phyloP scores from a whole-genome alignment of 345 rosid genomes.

The Dovyalis caffra region DNA sequence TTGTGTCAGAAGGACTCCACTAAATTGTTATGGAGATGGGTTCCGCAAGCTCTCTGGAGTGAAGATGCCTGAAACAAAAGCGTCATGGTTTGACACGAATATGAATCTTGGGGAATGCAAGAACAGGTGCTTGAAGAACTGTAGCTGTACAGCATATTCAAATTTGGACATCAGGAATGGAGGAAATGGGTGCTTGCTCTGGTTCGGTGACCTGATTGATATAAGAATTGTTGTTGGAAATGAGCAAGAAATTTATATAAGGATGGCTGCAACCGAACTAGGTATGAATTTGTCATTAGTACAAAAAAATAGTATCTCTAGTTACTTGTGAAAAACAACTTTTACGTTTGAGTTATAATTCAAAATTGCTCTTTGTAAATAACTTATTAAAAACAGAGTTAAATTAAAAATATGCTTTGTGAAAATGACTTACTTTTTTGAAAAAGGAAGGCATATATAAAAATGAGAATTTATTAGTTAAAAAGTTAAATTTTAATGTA shows the following conservation, averaged over 20 bases:
- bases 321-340: no score
- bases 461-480: no score
- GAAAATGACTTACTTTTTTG: no score
- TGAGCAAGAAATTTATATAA: neutral
- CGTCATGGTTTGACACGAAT: neutral
- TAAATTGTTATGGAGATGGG: neutral
- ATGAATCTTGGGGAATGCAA: neutral
- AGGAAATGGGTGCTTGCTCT: conserved; percentile 6
- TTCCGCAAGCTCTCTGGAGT: neutral
- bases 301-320: neutral
- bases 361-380: no score
- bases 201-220: conserved; percentile 2
- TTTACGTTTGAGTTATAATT: no score
- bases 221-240: neutral
- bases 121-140: neutral
- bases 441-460: no score
- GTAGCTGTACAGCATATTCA: neutral
- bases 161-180: neutral
- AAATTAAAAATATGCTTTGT: no score
- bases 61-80: conserved; percentile 3
- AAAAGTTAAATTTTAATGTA: no score
- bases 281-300: neutral
- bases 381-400: no score
- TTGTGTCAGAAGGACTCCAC: conserved; percentile 5
- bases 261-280: no score